Evolutionary conservation across 2,329 filamentous ascomycete genomes (phyloP), one percentile per base, ranked within the genome.

Genomic region (Parasarocladium wereldwijsianum): DNA sequence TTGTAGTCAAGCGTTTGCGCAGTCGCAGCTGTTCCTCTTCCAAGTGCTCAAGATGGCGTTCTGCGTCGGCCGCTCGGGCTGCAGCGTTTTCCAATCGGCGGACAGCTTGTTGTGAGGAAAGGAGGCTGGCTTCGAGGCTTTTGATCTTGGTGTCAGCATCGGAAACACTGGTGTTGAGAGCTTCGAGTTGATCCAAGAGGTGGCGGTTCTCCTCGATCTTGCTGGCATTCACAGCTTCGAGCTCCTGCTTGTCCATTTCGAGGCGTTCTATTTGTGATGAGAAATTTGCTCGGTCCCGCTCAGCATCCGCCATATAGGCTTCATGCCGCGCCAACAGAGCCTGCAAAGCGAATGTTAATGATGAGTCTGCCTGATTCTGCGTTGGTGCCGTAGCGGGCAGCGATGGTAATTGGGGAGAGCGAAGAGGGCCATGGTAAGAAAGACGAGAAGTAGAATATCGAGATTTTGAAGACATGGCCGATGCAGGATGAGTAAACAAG

Each of bases 251-350:
- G 42, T 74, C 70, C 43, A 55, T 55, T 56, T 93, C 83, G 31
- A 98, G 64, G 38, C 66, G 66, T 42, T 80, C 76, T 48, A 94
- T 85, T 37, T 70, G 80, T 26, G 61, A 54, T 25, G 70, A 66
- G 55, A 94, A 73, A 36, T 76, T 70, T 36, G 65, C 60, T 36
- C 86, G 80, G 50, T 94, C 85, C 42, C 75, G 73, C 60, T 93
- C 85, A 35, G 86, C 84, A 52, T 93, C 84, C 42, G 77, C 77
- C 66, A 94, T 87, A 55, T 93, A 94, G 35, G 81, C 75, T 62
- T 96, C 86, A 68, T 98, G 86, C 44, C 87, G 79, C 39, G 79
- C 74, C 24, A 98, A 72, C 33, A 98, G 66, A 36, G 85, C 85
- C 90, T 96, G 75, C 35, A 78, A 55, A 32, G 68, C 60, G 55